phyloP scores from a whole-genome alignment of 73 alveolate genomes.

The Blepharisma stoltei region DNA sequence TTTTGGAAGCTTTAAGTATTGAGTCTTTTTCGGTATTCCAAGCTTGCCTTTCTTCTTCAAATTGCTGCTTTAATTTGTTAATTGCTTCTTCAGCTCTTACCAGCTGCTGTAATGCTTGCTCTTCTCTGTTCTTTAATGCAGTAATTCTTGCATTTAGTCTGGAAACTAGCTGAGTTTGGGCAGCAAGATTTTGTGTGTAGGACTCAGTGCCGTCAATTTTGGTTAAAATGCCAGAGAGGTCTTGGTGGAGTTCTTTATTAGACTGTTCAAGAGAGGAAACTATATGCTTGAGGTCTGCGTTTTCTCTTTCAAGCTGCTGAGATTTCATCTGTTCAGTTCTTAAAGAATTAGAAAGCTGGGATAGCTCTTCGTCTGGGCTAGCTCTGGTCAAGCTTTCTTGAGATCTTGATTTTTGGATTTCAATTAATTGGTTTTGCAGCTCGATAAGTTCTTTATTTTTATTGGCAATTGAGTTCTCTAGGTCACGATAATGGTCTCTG shows the following conservation, averaged over 20 bases:
- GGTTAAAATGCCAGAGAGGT: background rate
- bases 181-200: slow-evolving; percentile 9
- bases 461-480: background rate
- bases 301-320: slow-evolving; percentile 2
- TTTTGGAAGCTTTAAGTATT: no score
- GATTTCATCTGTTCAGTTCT: background rate
- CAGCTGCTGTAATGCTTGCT: slow-evolving; percentile 6
- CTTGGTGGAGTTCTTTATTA: background rate
- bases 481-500: background rate
- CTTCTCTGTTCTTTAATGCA: slow-evolving; percentile 2
- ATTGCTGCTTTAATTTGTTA: background rate
- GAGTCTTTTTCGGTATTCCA: background rate
- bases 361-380: slow-evolving; percentile 3
- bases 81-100: background rate
- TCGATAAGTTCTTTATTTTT: background rate
- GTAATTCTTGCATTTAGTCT: slow-evolving; percentile 10
- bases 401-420: background rate
- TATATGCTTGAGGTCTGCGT: background rate
- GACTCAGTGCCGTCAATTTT: background rate
- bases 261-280: background rate
- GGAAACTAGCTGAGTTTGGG: slow-evolving; percentile 22
- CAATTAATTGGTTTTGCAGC: slow-evolving; percentile 9
- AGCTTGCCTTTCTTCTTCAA: background rate
- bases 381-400: background rate
- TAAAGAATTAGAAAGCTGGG: slow-evolving; percentile 1